phyloP scores from a whole-genome alignment of 805 yeast genomes.

The Wickerhamiella slavikovae region DNA sequence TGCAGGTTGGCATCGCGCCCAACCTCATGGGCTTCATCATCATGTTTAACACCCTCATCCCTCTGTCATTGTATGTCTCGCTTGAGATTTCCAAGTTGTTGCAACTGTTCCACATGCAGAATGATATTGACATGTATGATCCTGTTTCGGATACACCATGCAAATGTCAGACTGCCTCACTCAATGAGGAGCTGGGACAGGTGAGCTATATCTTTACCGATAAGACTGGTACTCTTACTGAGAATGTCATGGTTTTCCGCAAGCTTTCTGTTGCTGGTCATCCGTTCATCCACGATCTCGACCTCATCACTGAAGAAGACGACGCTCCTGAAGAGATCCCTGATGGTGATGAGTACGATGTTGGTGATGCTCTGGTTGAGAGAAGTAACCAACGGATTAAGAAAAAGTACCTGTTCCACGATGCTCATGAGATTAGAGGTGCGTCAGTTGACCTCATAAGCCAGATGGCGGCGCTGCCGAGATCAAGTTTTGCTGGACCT shows the following conservation, averaged over 20 bases:
- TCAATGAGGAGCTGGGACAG: slow-evolving; percentile 91
- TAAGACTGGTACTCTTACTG: slow-evolving; percentile 94
- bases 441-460: slow-evolving; percentile 8
- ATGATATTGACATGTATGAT: slow-evolving; percentile 92
- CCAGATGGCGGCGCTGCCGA: slow-evolving; percentile 11
- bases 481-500: slow-evolving; percentile 7
- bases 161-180: slow-evolving; percentile 86
- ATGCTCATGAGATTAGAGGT: slow-evolving; percentile 6
- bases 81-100: slow-evolving; percentile 87
- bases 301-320: slow-evolving; percentile 16
- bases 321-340: not conserved
- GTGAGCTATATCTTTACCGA: slow-evolving; percentile 89
- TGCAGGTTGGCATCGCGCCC: slow-evolving; percentile 70
- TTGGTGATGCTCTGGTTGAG: not conserved
- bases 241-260: slow-evolving; percentile 80
- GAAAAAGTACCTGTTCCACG: slow-evolving; percentile 10
- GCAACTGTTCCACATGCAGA: slow-evolving; percentile 63
- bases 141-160: slow-evolving; percentile 70
- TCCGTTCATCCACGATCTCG: slow-evolving; percentile 72
- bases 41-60: slow-evolving; percentile 93
- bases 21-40: slow-evolving; percentile 89
- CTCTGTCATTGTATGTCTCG: slow-evolving; percentile 82
- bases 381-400: slow-evolving; percentile 1
- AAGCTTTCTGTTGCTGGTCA: slow-evolving; percentile 75
- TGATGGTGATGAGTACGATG: not conserved